A percentile compares a stretch with the other conserved stretches of the same genome.
Conservation (phyloP, 495 filamentous ascomycete species). For the Tuber magnatum region DNA sequence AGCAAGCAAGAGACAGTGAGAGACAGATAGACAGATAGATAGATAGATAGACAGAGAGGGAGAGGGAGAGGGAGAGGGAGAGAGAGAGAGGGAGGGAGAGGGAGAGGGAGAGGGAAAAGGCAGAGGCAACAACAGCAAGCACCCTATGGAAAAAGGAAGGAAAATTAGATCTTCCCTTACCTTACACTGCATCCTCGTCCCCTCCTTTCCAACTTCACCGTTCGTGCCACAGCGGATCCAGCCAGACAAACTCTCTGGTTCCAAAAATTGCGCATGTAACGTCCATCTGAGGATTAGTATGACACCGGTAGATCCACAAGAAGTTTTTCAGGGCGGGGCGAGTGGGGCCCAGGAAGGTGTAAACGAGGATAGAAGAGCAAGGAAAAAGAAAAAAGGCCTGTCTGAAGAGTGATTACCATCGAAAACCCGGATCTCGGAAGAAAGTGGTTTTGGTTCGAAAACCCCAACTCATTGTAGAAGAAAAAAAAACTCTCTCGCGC, state of each 20-base stretch:
- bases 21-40: no score
- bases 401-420: conserved; percentile 7
- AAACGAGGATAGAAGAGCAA: neutral
- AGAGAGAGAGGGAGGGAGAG: neutral
- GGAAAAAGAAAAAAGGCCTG: neutral
- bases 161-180: neutral
- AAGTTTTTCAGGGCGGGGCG: neutral
- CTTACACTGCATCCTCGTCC: neutral
- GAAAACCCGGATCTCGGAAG: conserved; percentile 12
- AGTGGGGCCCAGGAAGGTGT: neutral
- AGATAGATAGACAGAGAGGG: neutral
- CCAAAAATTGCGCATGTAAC: neutral
- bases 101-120: neutral
- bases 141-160: neutral
- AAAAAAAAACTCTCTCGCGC: neutral
- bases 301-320: neutral
- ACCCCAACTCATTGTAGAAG: neutral
- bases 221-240: neutral
- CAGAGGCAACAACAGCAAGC: neutral
- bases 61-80: neutral
- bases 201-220: neutral
- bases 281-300: neutral
- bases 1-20: conserved; percentile 4
- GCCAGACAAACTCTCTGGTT: neutral
- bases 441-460: conserved; percentile 12